Base-by-base conservation (phyloP, 257 asterid genomes). In the Gentiana straminea region DNA sequence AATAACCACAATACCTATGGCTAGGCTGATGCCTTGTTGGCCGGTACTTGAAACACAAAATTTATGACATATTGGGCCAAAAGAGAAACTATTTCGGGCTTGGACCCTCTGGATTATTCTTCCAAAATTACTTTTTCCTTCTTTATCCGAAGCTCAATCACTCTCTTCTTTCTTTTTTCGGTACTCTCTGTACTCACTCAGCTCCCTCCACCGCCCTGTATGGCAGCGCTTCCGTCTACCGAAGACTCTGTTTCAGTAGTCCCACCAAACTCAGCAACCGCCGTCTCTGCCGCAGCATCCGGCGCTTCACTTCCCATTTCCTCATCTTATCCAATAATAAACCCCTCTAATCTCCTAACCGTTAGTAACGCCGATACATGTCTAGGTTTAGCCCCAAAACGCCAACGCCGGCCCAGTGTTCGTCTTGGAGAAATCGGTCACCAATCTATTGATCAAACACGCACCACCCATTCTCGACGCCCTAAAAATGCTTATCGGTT, bases 341-440 rank as follows among this genome's bases (percentile, higher is more conserved):
- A 45, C 59, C 76, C 73, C 59, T 6, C 74, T 13, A 57, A 76
- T 39, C 39, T 70, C 46, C 36, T 72, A 51, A 67, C 33, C 62
- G 35, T 43, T 44, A 51, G 50, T 37, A 58, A 62, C 45, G 37
- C 54, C 63, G 57, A 24, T 67, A 51, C 50, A 44, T 50, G 63
- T 76, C 80, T 7, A 41, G 44, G 83, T 43, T 68, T 80, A 37
- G 91, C 84, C 35, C 80, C 98, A 13, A 91, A 91, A 60, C 83
- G 98, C 8, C 98, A 87, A 78, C 94, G 98, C 69, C 92, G 98
- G 24, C 98, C 98, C 58, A 91, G 96, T 73, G 96, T 91, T 65
- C 84, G 98, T 47, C 75, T 91, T 49, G 98, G 98, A 33, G 98
- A 91, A 81, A 91, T 91, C 82, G 98, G 98, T 13, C 86, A 83